Conservation (phyloP, 225 moss, liverwort and hornwort species). For the Pleurozium schreberi region DNA sequence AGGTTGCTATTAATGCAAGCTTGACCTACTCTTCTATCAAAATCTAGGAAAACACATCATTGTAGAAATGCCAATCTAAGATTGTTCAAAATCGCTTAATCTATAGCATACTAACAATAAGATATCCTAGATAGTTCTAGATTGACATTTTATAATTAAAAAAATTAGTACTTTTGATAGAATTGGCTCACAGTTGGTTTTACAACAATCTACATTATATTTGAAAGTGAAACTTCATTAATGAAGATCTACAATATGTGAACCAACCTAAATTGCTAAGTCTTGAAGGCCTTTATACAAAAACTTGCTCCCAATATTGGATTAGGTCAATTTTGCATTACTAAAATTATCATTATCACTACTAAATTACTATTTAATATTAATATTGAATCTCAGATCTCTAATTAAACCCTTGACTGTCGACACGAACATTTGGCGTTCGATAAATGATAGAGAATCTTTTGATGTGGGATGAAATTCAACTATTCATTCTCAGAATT, state of each 20-base stretch:
- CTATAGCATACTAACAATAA: neutral
- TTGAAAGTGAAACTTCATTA: neutral
- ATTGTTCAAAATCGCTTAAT: neutral
- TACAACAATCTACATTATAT: neutral
- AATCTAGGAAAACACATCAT: neutral
- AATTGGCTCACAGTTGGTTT: neutral
- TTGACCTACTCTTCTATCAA: fast-evolving
- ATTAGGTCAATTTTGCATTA: too few species aligned
- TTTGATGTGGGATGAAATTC: too few species aligned
- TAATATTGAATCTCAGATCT: too few species aligned
- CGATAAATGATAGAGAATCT: too few species aligned
- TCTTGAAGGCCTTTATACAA: too few species aligned
- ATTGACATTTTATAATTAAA: neutral
- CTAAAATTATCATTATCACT: too few species aligned
- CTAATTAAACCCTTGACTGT: too few species aligned
- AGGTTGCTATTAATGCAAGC: neutral
- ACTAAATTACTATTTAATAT: too few species aligned
- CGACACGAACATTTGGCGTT: too few species aligned
- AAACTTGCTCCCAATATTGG: too few species aligned
- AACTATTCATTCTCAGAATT: too few species aligned
- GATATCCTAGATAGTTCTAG: fast-evolving
- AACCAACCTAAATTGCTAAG: neutral
- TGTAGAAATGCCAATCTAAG: neutral
- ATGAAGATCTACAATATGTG: neutral
- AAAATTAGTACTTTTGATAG: fast-evolving